These are phyloP conservation scores for Dionaea muscipula DNA, from an alignment of 179 eudicot genomes.

Conservation along the genomic window DNA sequence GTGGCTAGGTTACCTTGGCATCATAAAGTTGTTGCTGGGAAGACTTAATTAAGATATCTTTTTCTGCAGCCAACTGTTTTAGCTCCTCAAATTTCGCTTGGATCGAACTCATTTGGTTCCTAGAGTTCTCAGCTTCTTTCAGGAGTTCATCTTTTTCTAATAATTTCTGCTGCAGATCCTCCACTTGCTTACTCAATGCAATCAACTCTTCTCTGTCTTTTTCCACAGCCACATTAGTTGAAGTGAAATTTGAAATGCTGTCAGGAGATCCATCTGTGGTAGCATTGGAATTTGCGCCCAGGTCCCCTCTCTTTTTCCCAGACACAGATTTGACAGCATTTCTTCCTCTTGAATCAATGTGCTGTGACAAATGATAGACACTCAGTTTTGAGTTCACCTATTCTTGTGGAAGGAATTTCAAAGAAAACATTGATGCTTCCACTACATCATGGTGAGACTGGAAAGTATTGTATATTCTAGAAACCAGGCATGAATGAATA, in stretches of 20 bases:
- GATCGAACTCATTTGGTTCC: slow-evolving; percentile 32
- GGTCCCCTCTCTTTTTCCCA: slow-evolving; percentile 38
- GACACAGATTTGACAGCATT: slow-evolving; percentile 45
- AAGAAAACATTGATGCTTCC: background rate
- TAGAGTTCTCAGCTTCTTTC: slow-evolving; percentile 43
- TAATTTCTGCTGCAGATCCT: slow-evolving; percentile 51
- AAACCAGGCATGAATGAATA: too few relatives aligned
- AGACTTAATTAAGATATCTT: slow-evolving; percentile 48
- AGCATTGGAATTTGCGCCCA: slow-evolving; percentile 24
- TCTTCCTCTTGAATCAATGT: slow-evolving; percentile 28
- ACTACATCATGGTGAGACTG: too few relatives aligned
- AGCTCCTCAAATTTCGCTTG: slow-evolving; percentile 49
- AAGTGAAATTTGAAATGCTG: slow-evolving; percentile 26
- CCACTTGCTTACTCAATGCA: slow-evolving; percentile 59
- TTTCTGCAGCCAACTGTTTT: slow-evolving; percentile 41
- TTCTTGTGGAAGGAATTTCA: background rate
- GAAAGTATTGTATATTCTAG: too few relatives aligned
- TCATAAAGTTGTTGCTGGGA: slow-evolving; percentile 62
- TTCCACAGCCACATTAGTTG: slow-evolving; percentile 34
- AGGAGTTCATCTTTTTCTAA: slow-evolving; percentile 71
- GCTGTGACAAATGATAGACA: slow-evolving; percentile 17
- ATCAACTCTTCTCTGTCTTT: slow-evolving; percentile 58
- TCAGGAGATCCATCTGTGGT: slow-evolving; percentile 32
- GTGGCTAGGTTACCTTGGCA: slow-evolving; percentile 43
- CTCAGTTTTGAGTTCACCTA: background rate